Percentiles rank a stretch among this genome's conserved stretches.
These are phyloP conservation scores for Stereum hirsutum DNA, from an alignment of 1,284 basidiomycete genomes.

Conservation along the genomic window DNA sequence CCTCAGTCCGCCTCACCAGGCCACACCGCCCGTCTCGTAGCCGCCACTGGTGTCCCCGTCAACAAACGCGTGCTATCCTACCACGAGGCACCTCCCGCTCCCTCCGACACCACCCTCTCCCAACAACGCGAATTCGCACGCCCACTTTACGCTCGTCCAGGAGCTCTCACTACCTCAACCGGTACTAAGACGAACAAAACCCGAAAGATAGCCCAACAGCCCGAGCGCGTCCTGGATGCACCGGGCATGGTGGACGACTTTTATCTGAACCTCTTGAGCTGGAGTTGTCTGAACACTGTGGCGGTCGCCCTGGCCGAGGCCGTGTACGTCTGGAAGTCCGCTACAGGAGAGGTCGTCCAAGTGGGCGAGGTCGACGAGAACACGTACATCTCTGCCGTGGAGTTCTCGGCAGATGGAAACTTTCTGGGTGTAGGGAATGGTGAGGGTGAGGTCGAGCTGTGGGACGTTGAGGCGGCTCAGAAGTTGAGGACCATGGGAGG, in stretches of 20 bases:
- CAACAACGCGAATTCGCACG: slow-evolving; percentile 66
- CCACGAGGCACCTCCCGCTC: slow-evolving; percentile 63
- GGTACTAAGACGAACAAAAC: slow-evolving; percentile 55
- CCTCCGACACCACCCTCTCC: slow-evolving; percentile 58
- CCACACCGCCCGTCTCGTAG: slow-evolving; percentile 67
- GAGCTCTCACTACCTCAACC: slow-evolving; percentile 50
- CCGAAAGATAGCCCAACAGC: slow-evolving; percentile 76
- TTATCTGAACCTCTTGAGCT: slow-evolving; percentile 91
- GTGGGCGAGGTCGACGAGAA: slow-evolving; percentile 72
- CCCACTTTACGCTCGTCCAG: slow-evolving; percentile 64
- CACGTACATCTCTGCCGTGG: slow-evolving; percentile 69
- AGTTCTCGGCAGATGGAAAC: slow-evolving; percentile 83
- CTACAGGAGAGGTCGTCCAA: slow-evolving; percentile 75
- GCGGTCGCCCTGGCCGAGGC: slow-evolving; percentile 80
- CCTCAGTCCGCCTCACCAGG: slow-evolving; percentile 56
- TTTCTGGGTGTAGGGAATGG: slow-evolving; percentile 86
- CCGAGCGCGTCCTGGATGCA: slow-evolving; percentile 90
- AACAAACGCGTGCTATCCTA: slow-evolving; percentile 72
- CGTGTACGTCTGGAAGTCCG: slow-evolving; percentile 92
- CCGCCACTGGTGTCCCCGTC: slow-evolving; percentile 63
- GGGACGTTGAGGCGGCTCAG: slow-evolving; percentile 80
- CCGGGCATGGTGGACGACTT: slow-evolving; percentile 95
- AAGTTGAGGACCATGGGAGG: slow-evolving; percentile 86
- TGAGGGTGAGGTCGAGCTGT: slow-evolving; percentile 88
- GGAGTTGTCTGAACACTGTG: slow-evolving; percentile 82